These are phyloP conservation scores for Huntiella omanensis DNA, from an alignment of 2,329 filamentous ascomycete genomes.

Conservation along the genomic window DNA sequence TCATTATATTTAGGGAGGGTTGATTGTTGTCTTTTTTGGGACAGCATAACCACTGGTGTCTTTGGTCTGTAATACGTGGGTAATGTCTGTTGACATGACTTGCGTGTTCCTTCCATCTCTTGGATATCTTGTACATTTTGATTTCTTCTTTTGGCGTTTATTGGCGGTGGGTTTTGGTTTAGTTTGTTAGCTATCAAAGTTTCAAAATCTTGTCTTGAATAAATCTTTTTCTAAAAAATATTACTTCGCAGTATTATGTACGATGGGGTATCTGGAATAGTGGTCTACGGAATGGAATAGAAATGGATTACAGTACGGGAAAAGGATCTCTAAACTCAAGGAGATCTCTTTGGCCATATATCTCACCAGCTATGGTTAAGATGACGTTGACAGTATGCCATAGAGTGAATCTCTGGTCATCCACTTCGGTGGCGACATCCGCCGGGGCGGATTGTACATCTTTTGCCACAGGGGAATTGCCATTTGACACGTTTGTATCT, in stretches of 20 bases:
- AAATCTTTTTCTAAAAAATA: no score
- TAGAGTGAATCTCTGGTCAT: slow-evolving; percentile 29
- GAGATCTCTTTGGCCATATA: slow-evolving; percentile 76
- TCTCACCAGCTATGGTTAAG: slow-evolving; percentile 67
- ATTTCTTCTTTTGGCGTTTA: neutral
- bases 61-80: no score
- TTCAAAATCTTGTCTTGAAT: no score
- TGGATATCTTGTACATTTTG: neutral
- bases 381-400: slow-evolving; percentile 81
- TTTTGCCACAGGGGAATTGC: neutral
- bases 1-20: neutral
- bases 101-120: neutral
- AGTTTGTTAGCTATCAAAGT: no score
- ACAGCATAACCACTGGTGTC: no score
- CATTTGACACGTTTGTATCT: no score
- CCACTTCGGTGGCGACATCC: slow-evolving; percentile 16
- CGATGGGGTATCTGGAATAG: no score
- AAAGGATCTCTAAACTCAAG: slow-evolving; percentile 54
- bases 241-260: no score
- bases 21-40: no score
- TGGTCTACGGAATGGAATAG: no score
- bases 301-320: slow-evolving; percentile 13
- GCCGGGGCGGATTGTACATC: slow-evolving; percentile 11
- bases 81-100: neutral
- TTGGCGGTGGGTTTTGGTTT: neutral